Percentiles rank a stretch among this genome's conserved stretches.
Evolutionary conservation across 2,329 filamentous ascomycete genomes (phyloP).

Genomic region (Pseudogymnoascus sp.): DNA sequence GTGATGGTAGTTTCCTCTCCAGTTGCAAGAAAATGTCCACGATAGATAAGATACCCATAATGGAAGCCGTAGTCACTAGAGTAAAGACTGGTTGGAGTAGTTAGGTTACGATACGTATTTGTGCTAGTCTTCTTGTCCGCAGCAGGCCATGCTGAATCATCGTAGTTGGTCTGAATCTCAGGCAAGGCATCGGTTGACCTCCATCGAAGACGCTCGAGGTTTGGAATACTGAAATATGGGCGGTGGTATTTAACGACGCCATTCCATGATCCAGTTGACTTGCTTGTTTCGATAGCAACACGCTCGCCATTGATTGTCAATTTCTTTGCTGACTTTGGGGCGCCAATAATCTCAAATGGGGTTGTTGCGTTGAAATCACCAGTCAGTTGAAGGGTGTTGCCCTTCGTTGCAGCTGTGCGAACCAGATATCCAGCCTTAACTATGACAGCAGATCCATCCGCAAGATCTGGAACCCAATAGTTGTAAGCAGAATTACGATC

Average conservation of each 20-base stretch:
- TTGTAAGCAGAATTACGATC: slow-evolving; percentile 59
- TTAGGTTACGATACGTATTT: slow-evolving; percentile 28
- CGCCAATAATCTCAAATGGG: slow-evolving; percentile 56
- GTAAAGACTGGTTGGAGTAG: slow-evolving; percentile 57
- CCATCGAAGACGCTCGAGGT: slow-evolving; percentile 52
- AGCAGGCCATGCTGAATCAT: slow-evolving; percentile 60
- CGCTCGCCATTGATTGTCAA: slow-evolving; percentile 39
- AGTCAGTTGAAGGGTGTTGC: slow-evolving; percentile 46
- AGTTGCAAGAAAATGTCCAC: slow-evolving; percentile 56
- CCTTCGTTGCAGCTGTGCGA: slow-evolving; percentile 46
- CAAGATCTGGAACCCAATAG: slow-evolving; percentile 52
- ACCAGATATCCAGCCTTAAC: slow-evolving; percentile 54
- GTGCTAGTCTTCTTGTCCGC: slow-evolving; percentile 19
- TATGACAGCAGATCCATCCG: slow-evolving; percentile 37
- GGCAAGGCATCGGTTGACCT: slow-evolving; percentile 60
- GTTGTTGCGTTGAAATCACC: slow-evolving; percentile 65
- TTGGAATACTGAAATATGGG: slow-evolving; percentile 44
- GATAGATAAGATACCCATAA: slow-evolving; percentile 56
- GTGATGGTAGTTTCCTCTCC: slow-evolving; percentile 49
- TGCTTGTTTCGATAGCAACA: slow-evolving; percentile 19
- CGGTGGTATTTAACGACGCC: slow-evolving; percentile 39
- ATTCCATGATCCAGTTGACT: slow-evolving; percentile 40
- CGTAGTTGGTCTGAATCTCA: slow-evolving; percentile 50
- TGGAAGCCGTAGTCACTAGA: slow-evolving; percentile 65
- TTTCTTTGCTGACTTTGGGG: slow-evolving; percentile 47